Conservation (phyloP, 345 rosid genomes). For the Hypericum androsaemum region DNA sequence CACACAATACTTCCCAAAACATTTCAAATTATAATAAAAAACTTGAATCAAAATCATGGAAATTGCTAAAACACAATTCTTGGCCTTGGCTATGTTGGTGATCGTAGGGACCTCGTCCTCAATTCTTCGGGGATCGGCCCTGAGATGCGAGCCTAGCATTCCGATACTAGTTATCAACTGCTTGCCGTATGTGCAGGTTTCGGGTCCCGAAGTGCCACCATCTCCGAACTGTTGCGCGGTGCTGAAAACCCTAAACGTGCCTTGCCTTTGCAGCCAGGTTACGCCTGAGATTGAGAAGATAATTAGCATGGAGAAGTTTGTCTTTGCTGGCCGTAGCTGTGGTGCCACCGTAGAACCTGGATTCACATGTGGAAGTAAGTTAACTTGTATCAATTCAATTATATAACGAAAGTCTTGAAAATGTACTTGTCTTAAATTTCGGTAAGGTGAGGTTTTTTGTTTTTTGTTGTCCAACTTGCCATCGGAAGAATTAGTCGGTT, state of each 20-base stretch:
- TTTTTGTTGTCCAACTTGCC: too few species aligned
- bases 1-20: too few species aligned
- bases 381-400: too few species aligned
- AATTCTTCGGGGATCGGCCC: not conserved
- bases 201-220: constrained; percentile 1
- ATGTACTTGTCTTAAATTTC: too few species aligned
- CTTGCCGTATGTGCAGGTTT: not conserved
- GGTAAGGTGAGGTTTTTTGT: too few species aligned
- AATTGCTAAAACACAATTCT: too few species aligned
- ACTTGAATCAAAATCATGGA: too few species aligned
- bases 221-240: constrained; percentile 5
- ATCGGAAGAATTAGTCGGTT: too few species aligned
- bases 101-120: not conserved
- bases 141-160: not conserved
- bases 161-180: not conserved
- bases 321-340: constrained; percentile 10
- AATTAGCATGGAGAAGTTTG: constrained; percentile 11
- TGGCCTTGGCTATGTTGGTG: not conserved
- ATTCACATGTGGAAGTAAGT: constrained; percentile 21
- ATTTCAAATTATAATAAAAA: too few species aligned
- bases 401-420: too few species aligned
- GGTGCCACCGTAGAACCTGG: constrained; percentile 2
- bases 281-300: not conserved
- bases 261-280: constrained; percentile 6
- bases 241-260: not conserved